These are phyloP conservation scores for Taphrina pruni DNA, from an alignment of 1,139 yeast species.

Conservation along the genomic window DNA sequence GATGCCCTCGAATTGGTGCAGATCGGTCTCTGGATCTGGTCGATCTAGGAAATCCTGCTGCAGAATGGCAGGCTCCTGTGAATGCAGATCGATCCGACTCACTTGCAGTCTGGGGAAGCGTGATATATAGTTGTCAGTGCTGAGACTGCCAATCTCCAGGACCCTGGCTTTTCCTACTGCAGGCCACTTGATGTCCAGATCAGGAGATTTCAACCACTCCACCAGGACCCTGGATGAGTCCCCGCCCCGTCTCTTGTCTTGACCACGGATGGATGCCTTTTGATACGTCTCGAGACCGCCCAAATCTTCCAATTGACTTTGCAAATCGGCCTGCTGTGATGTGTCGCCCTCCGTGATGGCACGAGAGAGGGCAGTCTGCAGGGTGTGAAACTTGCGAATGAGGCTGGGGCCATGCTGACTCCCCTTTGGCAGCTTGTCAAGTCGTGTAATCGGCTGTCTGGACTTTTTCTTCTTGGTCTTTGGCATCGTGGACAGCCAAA, in stretches of 20 bases:
- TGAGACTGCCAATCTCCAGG: conserved; percentile 42
- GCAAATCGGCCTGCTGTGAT: conserved; percentile 59
- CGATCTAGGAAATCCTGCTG: conserved; percentile 86
- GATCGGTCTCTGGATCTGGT: conserved; percentile 52
- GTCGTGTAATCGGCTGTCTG: conserved; percentile 5
- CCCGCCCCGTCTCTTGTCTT: conserved; percentile 77
- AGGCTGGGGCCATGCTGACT: conserved; percentile 44
- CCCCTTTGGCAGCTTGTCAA: background rate
- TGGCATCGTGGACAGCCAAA: conserved; percentile 1
- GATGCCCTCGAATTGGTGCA: conserved; percentile 63
- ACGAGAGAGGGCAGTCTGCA: conserved; percentile 50
- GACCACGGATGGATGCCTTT: conserved; percentile 84
- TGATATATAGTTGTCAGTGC: conserved; percentile 40
- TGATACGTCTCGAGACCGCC: conserved; percentile 75
- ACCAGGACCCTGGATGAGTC: conserved; percentile 80
- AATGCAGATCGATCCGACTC: conserved; percentile 72
- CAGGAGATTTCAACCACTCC: conserved; percentile 61
- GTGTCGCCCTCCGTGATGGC: conserved; percentile 12
- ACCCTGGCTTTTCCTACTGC: conserved; percentile 19
- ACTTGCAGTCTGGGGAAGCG: conserved; percentile 13
- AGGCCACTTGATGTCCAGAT: conserved; percentile 5
- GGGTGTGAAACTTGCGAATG: conserved; percentile 52
- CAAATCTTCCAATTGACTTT: conserved; percentile 62
- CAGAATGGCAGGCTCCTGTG: conserved; percentile 72
- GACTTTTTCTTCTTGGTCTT: conserved; percentile 25